Base-by-base conservation (phyloP, 139 green algal species). In the Raphidocelis subcapitata region DNA sequence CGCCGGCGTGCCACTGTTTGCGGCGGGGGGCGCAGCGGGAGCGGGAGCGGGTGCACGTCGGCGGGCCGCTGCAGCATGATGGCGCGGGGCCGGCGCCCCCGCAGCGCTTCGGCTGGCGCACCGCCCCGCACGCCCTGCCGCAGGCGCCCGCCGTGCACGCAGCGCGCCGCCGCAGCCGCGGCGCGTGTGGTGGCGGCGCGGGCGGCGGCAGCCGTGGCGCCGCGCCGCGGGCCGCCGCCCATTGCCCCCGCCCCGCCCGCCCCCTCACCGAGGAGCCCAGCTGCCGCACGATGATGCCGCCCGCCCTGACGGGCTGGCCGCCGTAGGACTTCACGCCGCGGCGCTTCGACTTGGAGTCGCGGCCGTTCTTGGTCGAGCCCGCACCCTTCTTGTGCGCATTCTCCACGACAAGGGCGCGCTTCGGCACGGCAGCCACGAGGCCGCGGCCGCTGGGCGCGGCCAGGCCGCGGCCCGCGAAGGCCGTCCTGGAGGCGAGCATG, bases 321-420 rank as follows among this genome's bases (percentile, higher is more conserved):
- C 95, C 95, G 77, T 95, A 99, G 47, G 97, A 88, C 89, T 99
- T 99, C 15, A 99, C 87, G 21, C 95, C 95, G 24, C 94, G 82
- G 46, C 89, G 77, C 86, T 99, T 89, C 33, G 89, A 73, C 33
- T 93, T 90, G 15, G 92, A 98, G 77, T 99, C 95, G 52, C 95
- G 84, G 31, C 95, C 95, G 85, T 99, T 99, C 88, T 99, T 99
- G 28, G 94, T 98, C 46, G 88, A 96, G 29, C 95, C 95, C 18
- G 89, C 83, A 78, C 84, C 84, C 79, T 89, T 89, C 81, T 89
- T 89, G 71, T 89, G 84, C 16, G 84, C 84, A 51, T 69, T 72
- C 66, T 82, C 61, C 44, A 89, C 79, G 28, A 85, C 75, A 44
- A 87, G 54, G 3, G 56, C 52, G 32, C 76, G 41, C 26, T 64